Evolutionary conservation across 2,329 filamentous ascomycete species (phyloP).

Genomic region (Colletotrichum phormii): DNA sequence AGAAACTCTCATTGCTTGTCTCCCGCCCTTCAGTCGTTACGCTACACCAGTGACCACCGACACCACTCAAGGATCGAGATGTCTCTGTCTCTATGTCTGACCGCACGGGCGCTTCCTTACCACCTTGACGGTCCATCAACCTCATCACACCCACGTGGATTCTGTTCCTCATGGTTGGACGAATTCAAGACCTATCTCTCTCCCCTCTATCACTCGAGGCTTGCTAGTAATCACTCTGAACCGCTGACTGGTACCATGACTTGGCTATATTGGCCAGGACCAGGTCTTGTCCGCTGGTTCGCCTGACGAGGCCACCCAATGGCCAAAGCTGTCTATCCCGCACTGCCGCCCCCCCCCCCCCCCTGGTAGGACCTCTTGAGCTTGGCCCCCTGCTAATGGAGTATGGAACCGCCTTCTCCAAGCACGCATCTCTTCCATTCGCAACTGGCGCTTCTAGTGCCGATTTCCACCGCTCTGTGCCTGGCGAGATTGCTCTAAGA

Average conservation of each 20-base stretch:
- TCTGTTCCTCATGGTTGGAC: not conserved
- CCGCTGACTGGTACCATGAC: not conserved
- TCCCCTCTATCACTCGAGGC: not conserved
- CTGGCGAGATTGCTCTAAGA: constrained; percentile 11
- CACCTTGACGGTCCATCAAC: not conserved
- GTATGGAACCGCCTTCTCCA: constrained; percentile 10
- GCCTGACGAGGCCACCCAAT: constrained; percentile 14
- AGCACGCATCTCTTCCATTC: not conserved
- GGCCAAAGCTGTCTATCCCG: constrained; percentile 21
- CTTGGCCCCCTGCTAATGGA: constrained; percentile 8
- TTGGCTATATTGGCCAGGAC: constrained; percentile 6
- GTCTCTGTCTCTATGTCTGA: not conserved
- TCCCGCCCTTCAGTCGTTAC: no score
- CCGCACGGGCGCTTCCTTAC: constrained; percentile 6
- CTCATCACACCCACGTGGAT: constrained; percentile 12
- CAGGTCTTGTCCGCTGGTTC: not conserved
- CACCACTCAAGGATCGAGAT: not conserved
- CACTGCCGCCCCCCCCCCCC: not conserved
- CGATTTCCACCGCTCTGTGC: constrained; percentile 8
- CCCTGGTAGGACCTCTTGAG: constrained; percentile 3
- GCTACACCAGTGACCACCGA: no score
- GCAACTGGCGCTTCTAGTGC: constrained; percentile 1
- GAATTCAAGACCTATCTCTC: not conserved
- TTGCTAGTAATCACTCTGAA: not conserved
- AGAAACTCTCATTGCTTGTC: constrained; percentile 7